These are phyloP conservation scores for Penicillium sp. DNA, from an alignment of 2,329 filamentous ascomycete species.

Conservation along the genomic window DNA sequence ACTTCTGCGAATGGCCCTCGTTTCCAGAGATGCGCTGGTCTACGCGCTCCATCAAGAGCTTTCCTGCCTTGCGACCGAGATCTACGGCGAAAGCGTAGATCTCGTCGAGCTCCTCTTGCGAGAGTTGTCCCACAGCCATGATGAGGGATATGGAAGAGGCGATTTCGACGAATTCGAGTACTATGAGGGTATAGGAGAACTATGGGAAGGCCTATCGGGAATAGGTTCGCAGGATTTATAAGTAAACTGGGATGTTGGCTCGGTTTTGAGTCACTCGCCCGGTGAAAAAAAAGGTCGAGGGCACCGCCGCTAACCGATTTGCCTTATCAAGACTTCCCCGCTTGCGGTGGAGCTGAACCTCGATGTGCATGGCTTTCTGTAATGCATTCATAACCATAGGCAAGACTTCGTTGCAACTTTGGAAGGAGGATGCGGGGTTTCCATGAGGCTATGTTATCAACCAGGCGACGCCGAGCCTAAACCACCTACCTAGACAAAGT, in stretches of 20 bases:
- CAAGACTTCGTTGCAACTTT: too few species aligned
- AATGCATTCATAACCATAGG: neutral
- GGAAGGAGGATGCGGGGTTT: too few species aligned
- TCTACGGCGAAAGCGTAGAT: slow-evolving; percentile 68
- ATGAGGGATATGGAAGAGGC: neutral
- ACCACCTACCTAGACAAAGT: too few species aligned
- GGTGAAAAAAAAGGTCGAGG: slow-evolving; percentile 15
- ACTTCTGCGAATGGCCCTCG: slow-evolving; percentile 33
- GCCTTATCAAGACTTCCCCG: slow-evolving; percentile 15
- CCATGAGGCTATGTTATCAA: too few species aligned
- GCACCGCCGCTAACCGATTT: slow-evolving; percentile 17
- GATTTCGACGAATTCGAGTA: neutral
- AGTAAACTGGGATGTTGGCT: neutral
- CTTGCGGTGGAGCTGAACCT: slow-evolving; percentile 3
- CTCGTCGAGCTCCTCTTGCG: slow-evolving; percentile 52
- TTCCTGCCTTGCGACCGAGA: slow-evolving; percentile 65
- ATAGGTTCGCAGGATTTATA: neutral
- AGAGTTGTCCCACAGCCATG: slow-evolving; percentile 23
- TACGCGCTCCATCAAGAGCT: slow-evolving; percentile 62
- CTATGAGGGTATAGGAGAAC: neutral
- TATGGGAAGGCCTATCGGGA: neutral
- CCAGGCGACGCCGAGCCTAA: too few species aligned
- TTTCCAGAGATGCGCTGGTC: slow-evolving; percentile 49
- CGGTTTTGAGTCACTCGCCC: slow-evolving; percentile 8
- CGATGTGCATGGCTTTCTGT: neutral